Percentiles rank a stretch among this genome's conserved stretches.
Conservation (phyloP, 2,329 filamentous ascomycete species). For the Cryphonectria parasitica region DNA sequence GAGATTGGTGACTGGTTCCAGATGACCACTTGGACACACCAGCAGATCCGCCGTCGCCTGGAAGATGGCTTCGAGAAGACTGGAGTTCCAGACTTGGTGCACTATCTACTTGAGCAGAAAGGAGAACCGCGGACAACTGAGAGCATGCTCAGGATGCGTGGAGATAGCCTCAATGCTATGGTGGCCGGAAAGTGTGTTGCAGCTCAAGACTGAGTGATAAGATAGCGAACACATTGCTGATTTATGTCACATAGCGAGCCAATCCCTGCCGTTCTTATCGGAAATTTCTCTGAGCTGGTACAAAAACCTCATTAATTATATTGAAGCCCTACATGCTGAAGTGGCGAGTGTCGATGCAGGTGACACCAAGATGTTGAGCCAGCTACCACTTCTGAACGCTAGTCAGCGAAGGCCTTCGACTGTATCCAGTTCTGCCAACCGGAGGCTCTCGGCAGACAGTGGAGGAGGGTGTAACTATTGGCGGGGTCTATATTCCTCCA, state of each 20-base stretch:
- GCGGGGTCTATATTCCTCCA: conserved; percentile 23
- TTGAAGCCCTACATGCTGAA: neutral
- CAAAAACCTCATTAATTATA: neutral
- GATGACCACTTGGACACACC: conserved; percentile 32
- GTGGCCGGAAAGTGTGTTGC: conserved; percentile 31
- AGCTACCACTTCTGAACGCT: conserved; percentile 34
- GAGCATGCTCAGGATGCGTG: conserved; percentile 27
- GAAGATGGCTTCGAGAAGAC: neutral
- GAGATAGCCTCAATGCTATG: conserved; percentile 32
- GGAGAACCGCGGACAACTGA: neutral
- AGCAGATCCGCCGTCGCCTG: conserved; percentile 25
- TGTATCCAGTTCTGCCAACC: conserved; percentile 32
- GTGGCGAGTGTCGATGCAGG: conserved; percentile 29
- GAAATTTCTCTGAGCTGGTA: neutral
- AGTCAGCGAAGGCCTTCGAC: conserved; percentile 34
- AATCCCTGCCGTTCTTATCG: neutral
- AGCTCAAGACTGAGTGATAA: neutral
- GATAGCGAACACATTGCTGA: neutral
- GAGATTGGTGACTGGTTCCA: conserved; percentile 34
- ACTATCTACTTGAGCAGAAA: conserved; percentile 13
- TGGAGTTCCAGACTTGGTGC: conserved; percentile 3
- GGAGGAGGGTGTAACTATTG: conserved; percentile 26
- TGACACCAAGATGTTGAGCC: conserved; percentile 30
- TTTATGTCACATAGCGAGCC: neutral
- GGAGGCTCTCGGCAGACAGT: conserved; percentile 32